These are phyloP conservation scores for Brassica balearica DNA, from an alignment of 441 rosid species.

Conservation along the genomic window DNA sequence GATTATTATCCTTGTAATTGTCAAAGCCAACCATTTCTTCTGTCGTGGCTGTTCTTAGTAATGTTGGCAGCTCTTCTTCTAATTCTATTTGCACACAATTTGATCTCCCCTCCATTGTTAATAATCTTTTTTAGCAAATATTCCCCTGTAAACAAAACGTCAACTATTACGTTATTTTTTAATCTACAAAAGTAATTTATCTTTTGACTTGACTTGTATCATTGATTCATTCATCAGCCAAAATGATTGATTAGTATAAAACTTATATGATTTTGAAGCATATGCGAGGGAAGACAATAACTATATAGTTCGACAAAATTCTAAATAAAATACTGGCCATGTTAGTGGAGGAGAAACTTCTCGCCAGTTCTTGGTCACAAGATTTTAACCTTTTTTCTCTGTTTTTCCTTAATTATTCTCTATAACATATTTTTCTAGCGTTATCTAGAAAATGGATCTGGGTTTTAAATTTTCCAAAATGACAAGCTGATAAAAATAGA, in stretches of 20 bases:
- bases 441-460: neutral
- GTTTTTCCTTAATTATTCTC: neutral
- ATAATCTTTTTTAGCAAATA: neutral
- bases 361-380: conserved; percentile 26
- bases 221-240: conserved; percentile 5
- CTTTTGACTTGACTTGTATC: conserved; percentile 6
- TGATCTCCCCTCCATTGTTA: conserved; percentile 34
- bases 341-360: neutral
- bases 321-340: neutral
- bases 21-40: conserved; percentile 48
- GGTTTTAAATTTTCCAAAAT: neutral
- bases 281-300: neutral
- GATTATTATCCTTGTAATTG: conserved; percentile 30
- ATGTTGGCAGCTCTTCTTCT: conserved; percentile 44
- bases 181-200: neutral
- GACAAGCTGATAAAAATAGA: neutral
- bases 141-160: conserved; percentile 10
- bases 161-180: neutral
- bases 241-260: conserved; percentile 8
- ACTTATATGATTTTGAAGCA: conserved; percentile 3
- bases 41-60: conserved; percentile 41
- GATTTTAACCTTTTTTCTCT: neutral
- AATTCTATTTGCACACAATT: conserved; percentile 27
- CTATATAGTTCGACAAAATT: neutral
- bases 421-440: neutral